A percentile compares a stretch with the other conserved stretches of the same genome.
Evolutionary conservation across 1,284 basidiomycete genomes (phyloP).

Genomic region (Leucoagaricus sp.): DNA sequence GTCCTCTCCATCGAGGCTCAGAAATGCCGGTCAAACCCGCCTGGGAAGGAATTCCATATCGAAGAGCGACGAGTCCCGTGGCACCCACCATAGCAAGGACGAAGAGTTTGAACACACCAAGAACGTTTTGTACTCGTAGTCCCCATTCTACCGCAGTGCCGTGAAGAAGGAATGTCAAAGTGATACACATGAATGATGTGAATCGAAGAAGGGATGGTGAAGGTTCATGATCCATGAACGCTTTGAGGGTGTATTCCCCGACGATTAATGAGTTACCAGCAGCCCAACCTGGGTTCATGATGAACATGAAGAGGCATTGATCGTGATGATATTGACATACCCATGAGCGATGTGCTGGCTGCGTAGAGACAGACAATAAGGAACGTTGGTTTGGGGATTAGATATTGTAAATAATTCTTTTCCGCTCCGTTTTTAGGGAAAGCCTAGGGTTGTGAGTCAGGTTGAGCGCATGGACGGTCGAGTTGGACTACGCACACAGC

Average conservation of each 20-base stretch:
- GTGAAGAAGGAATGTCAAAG: slow-evolving; percentile 42
- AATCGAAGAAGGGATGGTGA: slow-evolving; percentile 14
- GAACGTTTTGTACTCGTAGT: slow-evolving; percentile 45
- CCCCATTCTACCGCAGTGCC: slow-evolving; percentile 42
- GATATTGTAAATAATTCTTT: slow-evolving; percentile 37
- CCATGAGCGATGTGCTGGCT: slow-evolving; percentile 29
- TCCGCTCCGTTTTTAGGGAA: slow-evolving; percentile 34
- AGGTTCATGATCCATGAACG: slow-evolving; percentile 19
- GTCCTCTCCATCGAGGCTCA: slow-evolving; percentile 10
- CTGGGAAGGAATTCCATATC: slow-evolving; percentile 21
- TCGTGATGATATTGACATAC: slow-evolving; percentile 18
- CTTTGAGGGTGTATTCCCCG: slow-evolving; percentile 37
- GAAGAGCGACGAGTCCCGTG: slow-evolving; percentile 27
- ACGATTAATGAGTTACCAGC: slow-evolving; percentile 38
- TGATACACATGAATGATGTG: slow-evolving; percentile 35
- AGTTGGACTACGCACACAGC: slow-evolving; percentile 13
- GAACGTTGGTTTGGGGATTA: slow-evolving; percentile 29
- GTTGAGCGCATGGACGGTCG: background rate
- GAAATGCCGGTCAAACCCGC: slow-evolving; percentile 12
- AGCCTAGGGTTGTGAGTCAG: slow-evolving; percentile 21
- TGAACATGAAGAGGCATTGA: background rate
- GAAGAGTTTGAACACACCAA: slow-evolving; percentile 48
- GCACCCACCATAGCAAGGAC: slow-evolving; percentile 44
- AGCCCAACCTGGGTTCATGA: slow-evolving; percentile 29
- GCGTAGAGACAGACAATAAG: slow-evolving; percentile 34